Percentiles rank a stretch among this genome's conserved stretches.
phyloP scores from a whole-genome alignment of 768 basidiomycete species.

The Phylloporus sp. region DNA sequence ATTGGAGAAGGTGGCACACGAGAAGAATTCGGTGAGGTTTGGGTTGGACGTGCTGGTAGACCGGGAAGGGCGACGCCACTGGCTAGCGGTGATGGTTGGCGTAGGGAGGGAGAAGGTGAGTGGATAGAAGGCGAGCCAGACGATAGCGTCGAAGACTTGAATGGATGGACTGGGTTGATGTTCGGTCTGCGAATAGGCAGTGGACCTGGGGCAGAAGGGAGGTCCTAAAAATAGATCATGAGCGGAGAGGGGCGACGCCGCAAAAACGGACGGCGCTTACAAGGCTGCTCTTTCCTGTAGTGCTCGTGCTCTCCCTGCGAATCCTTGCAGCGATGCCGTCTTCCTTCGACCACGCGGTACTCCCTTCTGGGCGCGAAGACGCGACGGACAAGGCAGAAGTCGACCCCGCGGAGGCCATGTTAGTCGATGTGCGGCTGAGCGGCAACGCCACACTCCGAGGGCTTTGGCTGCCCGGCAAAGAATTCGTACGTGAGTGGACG shows the following conservation, averaged over 20 bases:
- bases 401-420: conserved; percentile 28
- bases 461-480: conserved; percentile 36
- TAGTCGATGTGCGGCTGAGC: conserved; percentile 32
- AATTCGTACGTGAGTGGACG: conserved; percentile 33
- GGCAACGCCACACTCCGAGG: conserved; percentile 33
- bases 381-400: conserved; percentile 38
- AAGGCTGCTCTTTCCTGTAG: conserved; percentile 31
- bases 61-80: conserved; percentile 27
- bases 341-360: conserved; percentile 35
- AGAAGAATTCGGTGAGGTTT: conserved; percentile 39
- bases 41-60: conserved; percentile 34
- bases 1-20: conserved; percentile 39
- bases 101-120: conserved; percentile 44
- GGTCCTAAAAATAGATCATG: conserved; percentile 28
- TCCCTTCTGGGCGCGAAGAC: conserved; percentile 38
- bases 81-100: conserved; percentile 43
- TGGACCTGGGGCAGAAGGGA: conserved; percentile 35
- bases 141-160: conserved; percentile 48
- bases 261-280: conserved; percentile 8
- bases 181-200: conserved; percentile 43
- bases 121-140: conserved; percentile 46
- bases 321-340: conserved; percentile 42
- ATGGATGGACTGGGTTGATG: conserved; percentile 40
- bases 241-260: conserved; percentile 2
- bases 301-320: conserved; percentile 48